Base-by-base conservation (phyloP, 2,329 filamentous ascomycete genomes). In the Chaetothyriales sp. region DNA sequence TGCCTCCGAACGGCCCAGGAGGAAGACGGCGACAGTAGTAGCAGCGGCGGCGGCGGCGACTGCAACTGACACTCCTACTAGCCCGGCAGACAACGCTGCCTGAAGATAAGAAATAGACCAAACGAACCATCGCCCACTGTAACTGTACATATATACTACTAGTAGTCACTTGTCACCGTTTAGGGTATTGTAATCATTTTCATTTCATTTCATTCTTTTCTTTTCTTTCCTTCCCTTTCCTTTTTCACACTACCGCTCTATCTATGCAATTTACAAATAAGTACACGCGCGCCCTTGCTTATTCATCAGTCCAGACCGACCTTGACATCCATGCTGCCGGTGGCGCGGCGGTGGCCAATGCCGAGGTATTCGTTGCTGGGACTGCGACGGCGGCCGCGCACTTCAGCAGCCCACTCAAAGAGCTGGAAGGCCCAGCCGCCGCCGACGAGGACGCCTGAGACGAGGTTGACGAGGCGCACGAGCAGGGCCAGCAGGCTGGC, bases 401-500 rank as follows among this genome's bases (percentile, higher is more conserved):
- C 60, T 53, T 80, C 78, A 25, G 66, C 62, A 1, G 75, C 70
- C 85, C 87, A 95, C 57, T 90, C 85, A 47, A 73, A 81, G 57
- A 98, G 72, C 57, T 88, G 87, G 66, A 86, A 96, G 48, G 85
- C 77, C 92, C 92, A 98, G 56, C 93, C 87, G 1, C 89, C 89
- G 0, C 90, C 87, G 4, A 98, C 92, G 57, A 98, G 72, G 18
- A 95, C 87, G 12, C 92, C 92, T 53, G 81, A 86, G 9, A 95
- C 75, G 18, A 96, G 84, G 67, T 98, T 98, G 57, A 96, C 82
- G 48, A 95, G 69, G 64, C 90, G 81, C 57, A 96, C 76, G 44
- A 89, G 54, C 60, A 98, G 79, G 20, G 77, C 73, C 57, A 95
- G 68, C 52, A 95, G 73, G 44, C 84, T 76, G 51, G 83, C 81